Evolutionary conservation across 371 early-diverging fungal genomes (phyloP).

Genomic region (Capillidium rhysosporum): DNA sequence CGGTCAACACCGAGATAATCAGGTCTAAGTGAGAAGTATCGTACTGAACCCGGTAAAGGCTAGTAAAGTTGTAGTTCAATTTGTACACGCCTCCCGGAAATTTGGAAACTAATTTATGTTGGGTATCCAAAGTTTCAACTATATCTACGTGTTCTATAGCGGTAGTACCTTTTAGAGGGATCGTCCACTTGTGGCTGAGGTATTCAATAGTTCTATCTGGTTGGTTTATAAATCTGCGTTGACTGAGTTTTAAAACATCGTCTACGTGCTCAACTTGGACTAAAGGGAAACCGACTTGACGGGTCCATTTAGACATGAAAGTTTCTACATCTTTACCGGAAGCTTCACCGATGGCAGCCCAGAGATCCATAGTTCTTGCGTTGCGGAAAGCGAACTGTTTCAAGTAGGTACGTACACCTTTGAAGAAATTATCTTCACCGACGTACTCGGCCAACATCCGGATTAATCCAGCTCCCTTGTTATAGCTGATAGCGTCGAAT

Average conservation of each 20-base stretch:
- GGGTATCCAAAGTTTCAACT: conserved; percentile 14
- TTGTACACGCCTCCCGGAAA: conserved; percentile 20
- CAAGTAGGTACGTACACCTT: conserved; percentile 66
- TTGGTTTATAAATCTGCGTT: background rate
- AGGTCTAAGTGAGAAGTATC: conserved; percentile 18
- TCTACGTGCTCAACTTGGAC: conserved; percentile 21
- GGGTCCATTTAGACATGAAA: conserved; percentile 80
- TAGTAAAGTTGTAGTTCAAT: conserved; percentile 36
- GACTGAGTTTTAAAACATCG: conserved; percentile 11
- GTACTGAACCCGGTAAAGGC: conserved; percentile 48
- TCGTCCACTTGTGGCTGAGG: conserved; percentile 29
- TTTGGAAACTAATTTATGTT: conserved; percentile 10
- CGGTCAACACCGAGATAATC: conserved; percentile 13
- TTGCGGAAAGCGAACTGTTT: conserved; percentile 59
- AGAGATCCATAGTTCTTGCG: conserved; percentile 69
- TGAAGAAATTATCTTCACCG: conserved; percentile 42
- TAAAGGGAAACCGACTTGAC: conserved; percentile 66
- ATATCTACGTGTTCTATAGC: conserved; percentile 11
- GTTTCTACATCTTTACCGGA: conserved; percentile 44
- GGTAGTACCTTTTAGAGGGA: conserved; percentile 6
- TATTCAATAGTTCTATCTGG: conserved; percentile 34
- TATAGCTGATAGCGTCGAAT: conserved; percentile 67
- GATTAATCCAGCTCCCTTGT: conserved; percentile 85
- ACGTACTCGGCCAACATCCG: conserved; percentile 76
- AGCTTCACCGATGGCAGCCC: conserved; percentile 50